These are phyloP conservation scores for Fusarium xyrophilum DNA, from an alignment of 2,329 filamentous ascomycete genomes.

Conservation along the genomic window DNA sequence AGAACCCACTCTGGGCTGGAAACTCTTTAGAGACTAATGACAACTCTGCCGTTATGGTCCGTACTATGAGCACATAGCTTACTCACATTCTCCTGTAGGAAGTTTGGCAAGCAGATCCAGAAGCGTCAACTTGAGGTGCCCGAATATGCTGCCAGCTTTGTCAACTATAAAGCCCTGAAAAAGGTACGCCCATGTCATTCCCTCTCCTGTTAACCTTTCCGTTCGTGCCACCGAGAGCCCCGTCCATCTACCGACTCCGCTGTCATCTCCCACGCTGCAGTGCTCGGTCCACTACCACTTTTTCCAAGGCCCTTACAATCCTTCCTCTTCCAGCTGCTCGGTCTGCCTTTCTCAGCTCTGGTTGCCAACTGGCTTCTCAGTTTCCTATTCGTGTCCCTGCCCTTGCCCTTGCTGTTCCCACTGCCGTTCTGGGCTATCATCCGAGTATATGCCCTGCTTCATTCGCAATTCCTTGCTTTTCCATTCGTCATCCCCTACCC, in stretches of 20 bases:
- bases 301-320: constrained; percentile 12
- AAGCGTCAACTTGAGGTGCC: constrained; percentile 98
- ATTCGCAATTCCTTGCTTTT: constrained; percentile 23
- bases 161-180: constrained; percentile 99
- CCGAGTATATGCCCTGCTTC: constrained; percentile 15
- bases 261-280: constrained; percentile 32
- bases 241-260: constrained; percentile 30
- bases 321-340: constrained; percentile 5
- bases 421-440: constrained; percentile 7
- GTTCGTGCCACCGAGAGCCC: constrained; percentile 31
- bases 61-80: constrained; percentile 2
- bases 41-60: background rate
- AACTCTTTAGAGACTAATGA: background rate
- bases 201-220: constrained; percentile 28
- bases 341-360: constrained; percentile 11
- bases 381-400: constrained; percentile 3
- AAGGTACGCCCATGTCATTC: constrained; percentile 68
- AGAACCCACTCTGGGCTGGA: constrained; percentile 3
- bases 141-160: constrained; percentile 98
- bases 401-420: constrained; percentile 3
- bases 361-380: constrained; percentile 3
- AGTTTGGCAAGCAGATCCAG: constrained; percentile 99
- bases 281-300: constrained; percentile 23
- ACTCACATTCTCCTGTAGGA: constrained; percentile 65
- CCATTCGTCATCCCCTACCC: constrained; percentile 27